Conservation (phyloP, 2,329 filamentous ascomycete species). For the Botrytis elliptica region DNA sequence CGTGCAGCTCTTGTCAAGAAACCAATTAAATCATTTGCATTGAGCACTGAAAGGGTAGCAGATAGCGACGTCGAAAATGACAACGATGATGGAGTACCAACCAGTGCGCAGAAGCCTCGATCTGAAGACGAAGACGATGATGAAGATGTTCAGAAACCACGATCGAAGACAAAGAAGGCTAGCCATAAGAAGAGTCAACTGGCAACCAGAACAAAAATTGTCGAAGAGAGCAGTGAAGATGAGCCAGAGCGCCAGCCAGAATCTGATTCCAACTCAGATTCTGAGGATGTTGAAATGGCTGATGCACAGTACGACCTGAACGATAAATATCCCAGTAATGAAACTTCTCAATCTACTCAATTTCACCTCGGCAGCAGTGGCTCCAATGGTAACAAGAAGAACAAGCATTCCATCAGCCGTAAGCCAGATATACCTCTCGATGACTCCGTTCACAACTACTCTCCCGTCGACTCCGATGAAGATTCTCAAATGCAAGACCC, state of each 20-base stretch:
- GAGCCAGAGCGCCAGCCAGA: not conserved
- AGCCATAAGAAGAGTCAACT: not conserved
- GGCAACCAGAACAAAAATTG: not conserved
- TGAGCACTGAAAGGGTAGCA: constrained; percentile 19
- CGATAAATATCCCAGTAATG: not conserved
- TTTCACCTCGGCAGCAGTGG: not conserved
- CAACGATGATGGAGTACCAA: constrained; percentile 12
- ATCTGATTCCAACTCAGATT: not conserved
- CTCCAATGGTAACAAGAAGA: not conserved
- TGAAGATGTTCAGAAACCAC: not conserved
- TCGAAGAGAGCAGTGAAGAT: not conserved
- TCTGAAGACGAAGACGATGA: constrained; percentile 6
- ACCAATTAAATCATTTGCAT: not conserved
- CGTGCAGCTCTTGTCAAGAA: constrained; percentile 1
- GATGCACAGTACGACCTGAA: constrained; percentile 1
- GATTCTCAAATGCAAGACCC: constrained; percentile 10
- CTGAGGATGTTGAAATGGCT: constrained; percentile 7
- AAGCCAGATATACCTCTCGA: not conserved
- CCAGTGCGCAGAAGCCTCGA: constrained; percentile 17
- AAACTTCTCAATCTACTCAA: constrained; percentile 5
- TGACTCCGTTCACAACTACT: not conserved
- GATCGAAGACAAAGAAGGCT: not conserved
- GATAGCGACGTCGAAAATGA: constrained; percentile 12
- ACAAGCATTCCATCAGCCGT: not conserved
- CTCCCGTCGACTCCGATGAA: not conserved